Evolutionary conservation across 2,329 filamentous ascomycete species (phyloP).

Genomic region (Rhinocladiella similis): DNA sequence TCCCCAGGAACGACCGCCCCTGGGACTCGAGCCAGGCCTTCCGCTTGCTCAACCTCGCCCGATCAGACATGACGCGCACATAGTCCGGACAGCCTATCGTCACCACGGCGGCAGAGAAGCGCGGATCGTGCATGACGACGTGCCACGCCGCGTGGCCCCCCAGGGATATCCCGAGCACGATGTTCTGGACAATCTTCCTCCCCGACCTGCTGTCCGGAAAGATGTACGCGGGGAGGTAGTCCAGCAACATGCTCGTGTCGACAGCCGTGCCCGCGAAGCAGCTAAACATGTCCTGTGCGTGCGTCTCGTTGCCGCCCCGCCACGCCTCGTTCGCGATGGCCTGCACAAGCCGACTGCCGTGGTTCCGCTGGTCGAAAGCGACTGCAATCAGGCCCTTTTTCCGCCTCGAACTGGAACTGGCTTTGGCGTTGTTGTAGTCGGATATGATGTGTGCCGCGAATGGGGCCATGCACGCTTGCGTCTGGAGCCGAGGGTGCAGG

Average conservation of each 20-base stretch:
- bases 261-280: conserved; percentile 61
- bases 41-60: conserved; percentile 70
- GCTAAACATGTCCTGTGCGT: conserved; percentile 91
- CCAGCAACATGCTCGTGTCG: conserved; percentile 76
- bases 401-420: conserved; percentile 29
- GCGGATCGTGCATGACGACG: conserved; percentile 71
- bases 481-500: conserved; percentile 74
- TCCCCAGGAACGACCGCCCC: conserved; percentile 70
- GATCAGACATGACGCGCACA: conserved; percentile 74
- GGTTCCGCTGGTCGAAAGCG: conserved; percentile 90
- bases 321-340: conserved; percentile 72
- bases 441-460: conserved; percentile 68
- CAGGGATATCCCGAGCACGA: conserved; percentile 79
- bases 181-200: conserved; percentile 58
- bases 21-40: conserved; percentile 58
- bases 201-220: conserved; percentile 56
- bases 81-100: conserved; percentile 92
- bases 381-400: conserved; percentile 71
- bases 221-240: conserved; percentile 74
- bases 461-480: conserved; percentile 71
- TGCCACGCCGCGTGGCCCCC: conserved; percentile 91
- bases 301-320: conserved; percentile 73
- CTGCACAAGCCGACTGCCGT: conserved; percentile 72
- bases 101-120: conserved; percentile 74
- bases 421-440: conserved; percentile 59